Evolutionary conservation across 2,329 filamentous ascomycete genomes (phyloP).

Genomic region (Pseudocercospora eumusae): DNA sequence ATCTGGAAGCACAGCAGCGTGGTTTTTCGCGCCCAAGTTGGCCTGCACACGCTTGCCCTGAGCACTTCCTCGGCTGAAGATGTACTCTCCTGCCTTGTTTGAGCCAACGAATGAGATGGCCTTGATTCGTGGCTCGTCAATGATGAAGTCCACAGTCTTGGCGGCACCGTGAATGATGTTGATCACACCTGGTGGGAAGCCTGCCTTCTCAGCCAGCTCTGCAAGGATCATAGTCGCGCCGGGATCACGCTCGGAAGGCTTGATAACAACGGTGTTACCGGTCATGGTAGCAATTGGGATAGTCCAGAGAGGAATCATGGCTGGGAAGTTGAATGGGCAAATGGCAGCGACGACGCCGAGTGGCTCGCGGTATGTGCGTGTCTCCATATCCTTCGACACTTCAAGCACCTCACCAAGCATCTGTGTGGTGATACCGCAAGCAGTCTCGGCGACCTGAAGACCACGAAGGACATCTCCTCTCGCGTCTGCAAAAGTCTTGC

Average conservation of each 20-base stretch:
- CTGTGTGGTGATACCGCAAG: slow-evolving; percentile 76
- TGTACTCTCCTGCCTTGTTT: slow-evolving; percentile 88
- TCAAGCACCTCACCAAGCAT: slow-evolving; percentile 82
- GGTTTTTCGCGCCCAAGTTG: slow-evolving; percentile 86
- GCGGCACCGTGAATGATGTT: slow-evolving; percentile 82
- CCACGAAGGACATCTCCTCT: slow-evolving; percentile 79
- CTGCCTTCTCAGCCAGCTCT: slow-evolving; percentile 75
- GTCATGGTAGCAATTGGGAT: slow-evolving; percentile 82
- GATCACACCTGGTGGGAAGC: slow-evolving; percentile 77
- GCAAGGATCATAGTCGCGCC: slow-evolving; percentile 83
- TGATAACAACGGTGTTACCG: slow-evolving; percentile 80
- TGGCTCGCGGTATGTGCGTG: slow-evolving; percentile 76
- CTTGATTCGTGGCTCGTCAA: slow-evolving; percentile 83
- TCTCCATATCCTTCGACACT: slow-evolving; percentile 89
- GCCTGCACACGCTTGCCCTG: slow-evolving; percentile 88
- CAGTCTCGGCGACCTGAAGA: slow-evolving; percentile 80
- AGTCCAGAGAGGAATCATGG: slow-evolving; percentile 91
- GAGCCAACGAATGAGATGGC: slow-evolving; percentile 82
- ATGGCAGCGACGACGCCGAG: slow-evolving; percentile 80
- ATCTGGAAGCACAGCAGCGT: slow-evolving; percentile 79
- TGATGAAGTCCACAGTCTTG: slow-evolving; percentile 80
- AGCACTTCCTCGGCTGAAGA: slow-evolving; percentile 73
- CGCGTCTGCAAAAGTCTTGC: slow-evolving; percentile 83
- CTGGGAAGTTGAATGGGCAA: slow-evolving; percentile 88
- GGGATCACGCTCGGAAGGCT: slow-evolving; percentile 83